Conservation (phyloP, 1,284 basidiomycete species). For the Cryptococcus neoformans region DNA sequence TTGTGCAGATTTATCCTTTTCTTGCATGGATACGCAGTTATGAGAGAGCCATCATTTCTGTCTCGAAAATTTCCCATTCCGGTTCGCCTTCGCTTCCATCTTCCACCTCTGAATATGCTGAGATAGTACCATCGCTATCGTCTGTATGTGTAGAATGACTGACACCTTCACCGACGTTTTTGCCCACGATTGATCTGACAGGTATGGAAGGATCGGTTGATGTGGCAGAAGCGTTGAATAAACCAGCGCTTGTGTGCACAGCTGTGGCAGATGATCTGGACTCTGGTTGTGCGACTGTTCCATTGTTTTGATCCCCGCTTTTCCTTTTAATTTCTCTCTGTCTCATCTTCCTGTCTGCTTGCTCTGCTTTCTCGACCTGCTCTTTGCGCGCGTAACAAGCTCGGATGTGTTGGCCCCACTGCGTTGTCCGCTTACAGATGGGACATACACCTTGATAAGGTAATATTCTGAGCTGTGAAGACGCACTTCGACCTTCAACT, state of each 20-base stretch:
- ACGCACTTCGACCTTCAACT: background rate
- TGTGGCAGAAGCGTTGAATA: no score
- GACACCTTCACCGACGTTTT: no score
- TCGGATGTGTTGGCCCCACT: constrained; percentile 72
- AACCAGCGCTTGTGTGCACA: no score
- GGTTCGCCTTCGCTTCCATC: background rate
- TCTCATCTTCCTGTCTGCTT: background rate
- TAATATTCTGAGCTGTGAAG: constrained; percentile 47
- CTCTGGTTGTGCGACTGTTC: no score
- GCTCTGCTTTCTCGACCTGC: constrained; percentile 15
- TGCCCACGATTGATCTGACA: no score
- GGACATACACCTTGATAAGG: constrained; percentile 63
- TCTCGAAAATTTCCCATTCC: constrained; percentile 13
- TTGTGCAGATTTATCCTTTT: no score
- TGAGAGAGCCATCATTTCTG: constrained; percentile 9
- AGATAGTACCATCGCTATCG: no score
- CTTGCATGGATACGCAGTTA: background rate
- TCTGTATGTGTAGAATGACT: no score
- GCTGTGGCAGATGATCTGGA: no score
- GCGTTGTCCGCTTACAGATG: constrained; percentile 56
- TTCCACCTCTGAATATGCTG: no score
- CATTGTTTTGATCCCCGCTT: background rate
- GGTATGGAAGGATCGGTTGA: no score
- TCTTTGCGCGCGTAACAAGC: constrained; percentile 61
- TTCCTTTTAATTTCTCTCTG: background rate